Conservation (phyloP, 1,284 basidiomycete genomes). For the Fomes fomentarius region DNA sequence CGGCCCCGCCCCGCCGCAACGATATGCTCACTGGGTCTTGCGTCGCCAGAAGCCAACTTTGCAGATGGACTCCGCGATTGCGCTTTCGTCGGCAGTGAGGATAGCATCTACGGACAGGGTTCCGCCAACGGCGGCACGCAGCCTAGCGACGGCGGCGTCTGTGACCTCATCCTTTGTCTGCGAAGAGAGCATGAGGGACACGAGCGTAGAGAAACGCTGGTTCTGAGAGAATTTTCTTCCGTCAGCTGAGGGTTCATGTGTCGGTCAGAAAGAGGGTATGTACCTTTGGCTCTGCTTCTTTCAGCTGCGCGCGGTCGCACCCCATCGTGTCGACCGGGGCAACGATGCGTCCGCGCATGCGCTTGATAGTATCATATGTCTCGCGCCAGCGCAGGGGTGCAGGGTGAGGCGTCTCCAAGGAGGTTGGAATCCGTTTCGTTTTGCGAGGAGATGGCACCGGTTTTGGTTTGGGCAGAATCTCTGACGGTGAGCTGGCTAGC, state of each 20-base stretch:
- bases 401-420: constrained; percentile 71
- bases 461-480: constrained; percentile 10
- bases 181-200: constrained; percentile 94
- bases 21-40: constrained; percentile 71
- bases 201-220: constrained; percentile 81
- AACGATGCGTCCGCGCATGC: constrained; percentile 71
- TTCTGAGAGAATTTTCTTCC: constrained; percentile 62
- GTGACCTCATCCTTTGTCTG: constrained; percentile 96
- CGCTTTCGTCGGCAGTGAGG: constrained; percentile 61
- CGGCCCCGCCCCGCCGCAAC: too few relatives aligned
- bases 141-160: constrained; percentile 78
- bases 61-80: constrained; percentile 75
- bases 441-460: constrained; percentile 40
- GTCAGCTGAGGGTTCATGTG: neutral
- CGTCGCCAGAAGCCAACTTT: constrained; percentile 95
- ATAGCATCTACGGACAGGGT: constrained; percentile 79
- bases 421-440: constrained; percentile 52
- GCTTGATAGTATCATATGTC: constrained; percentile 75
- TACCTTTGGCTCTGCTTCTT: constrained; percentile 72
- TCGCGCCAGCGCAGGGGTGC: constrained; percentile 76
- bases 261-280: neutral
- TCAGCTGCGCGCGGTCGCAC: constrained; percentile 69
- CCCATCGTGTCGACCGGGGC: constrained; percentile 96
- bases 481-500: neutral
- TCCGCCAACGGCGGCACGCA: constrained; percentile 77